Evolutionary conservation across 306 rosid genomes (phyloP), one percentile per base, ranked within the genome.

Genomic region (Vigna mungo): DNA sequence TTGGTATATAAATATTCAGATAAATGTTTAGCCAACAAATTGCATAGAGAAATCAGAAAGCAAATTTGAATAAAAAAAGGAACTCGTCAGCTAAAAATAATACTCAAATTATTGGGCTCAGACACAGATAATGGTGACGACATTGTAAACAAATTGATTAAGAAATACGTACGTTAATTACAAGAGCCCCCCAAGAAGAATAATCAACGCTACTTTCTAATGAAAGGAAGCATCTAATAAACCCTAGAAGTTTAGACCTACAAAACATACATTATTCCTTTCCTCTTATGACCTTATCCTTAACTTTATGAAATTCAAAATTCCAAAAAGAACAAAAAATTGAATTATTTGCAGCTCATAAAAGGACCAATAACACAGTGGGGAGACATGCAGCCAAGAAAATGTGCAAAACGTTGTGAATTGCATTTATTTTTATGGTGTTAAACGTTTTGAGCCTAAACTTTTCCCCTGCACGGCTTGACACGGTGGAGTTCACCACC

Each of bases 381-480:
- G 88, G 85, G 78, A 84, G 72, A 76, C 36, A 72, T 81, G 83
- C 78, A 80, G 70, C 79, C 55, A 89, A 78, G 52, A 81, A 68
- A 83, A 83, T 55, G 76, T 66, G 82, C 61, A 85, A 72, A 65
- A 76, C 55, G 68, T 83, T 79, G 83, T 58, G 49, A 43, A 81
- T 18, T 72, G 83, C 89, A 39, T 85, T 87, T 75, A 65, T 83
- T 85, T 76, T 49, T 52, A 56, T 32, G 77, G 84, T 78, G 75
- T 85, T 61, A 7, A 88, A 78, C 75, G 72, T 78, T 82, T 71
- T 68, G 52, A 86, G 80, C 74, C 83, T 86, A 66, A 83, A 74
- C 69, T 85, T 84, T 46, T 78, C 86, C 60, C 85, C 89, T 27
- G 91, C 93, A 74, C 80, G 81, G 75, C 82, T 90, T 58, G 74